Conservation (phyloP, 1,284 basidiomycete species). For the Leccinum subfulvum region DNA sequence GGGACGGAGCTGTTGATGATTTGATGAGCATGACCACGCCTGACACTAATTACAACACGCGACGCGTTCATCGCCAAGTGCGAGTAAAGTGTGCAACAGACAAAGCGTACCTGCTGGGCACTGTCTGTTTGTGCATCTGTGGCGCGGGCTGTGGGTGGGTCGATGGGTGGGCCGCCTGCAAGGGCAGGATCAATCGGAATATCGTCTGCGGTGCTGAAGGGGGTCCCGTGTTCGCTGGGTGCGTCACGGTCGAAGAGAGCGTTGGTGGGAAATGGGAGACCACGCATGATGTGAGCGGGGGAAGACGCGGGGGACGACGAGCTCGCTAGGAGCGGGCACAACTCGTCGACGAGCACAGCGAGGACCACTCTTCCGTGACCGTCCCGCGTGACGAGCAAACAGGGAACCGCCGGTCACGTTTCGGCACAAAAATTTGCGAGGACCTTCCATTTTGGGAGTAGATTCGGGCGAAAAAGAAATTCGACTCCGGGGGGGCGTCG, state of each 20-base stretch:
- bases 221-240: slow-evolving; percentile 56
- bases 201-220: slow-evolving; percentile 52
- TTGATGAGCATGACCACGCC: slow-evolving; percentile 24
- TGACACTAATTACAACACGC: slow-evolving; percentile 40
- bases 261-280: slow-evolving; percentile 55
- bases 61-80: slow-evolving; percentile 44
- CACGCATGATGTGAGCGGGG: slow-evolving; percentile 45
- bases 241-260: slow-evolving; percentile 48
- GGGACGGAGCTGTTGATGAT: slow-evolving; percentile 21
- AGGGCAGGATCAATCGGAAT: slow-evolving; percentile 76
- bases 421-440: slow-evolving; percentile 25
- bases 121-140: slow-evolving; percentile 8
- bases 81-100: slow-evolving; percentile 16
- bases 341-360: slow-evolving; percentile 34
- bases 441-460: slow-evolving; percentile 16
- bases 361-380: slow-evolving; percentile 31
- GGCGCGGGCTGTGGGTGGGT: slow-evolving; percentile 47
- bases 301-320: slow-evolving; percentile 15
- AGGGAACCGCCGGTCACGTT: slow-evolving; percentile 31
- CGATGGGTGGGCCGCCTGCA: slow-evolving; percentile 43
- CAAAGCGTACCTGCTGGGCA: slow-evolving; percentile 33
- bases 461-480: slow-evolving; percentile 7
- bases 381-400: slow-evolving; percentile 33
- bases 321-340: slow-evolving; percentile 14
- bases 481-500: slow-evolving; percentile 4